Evolutionary conservation across 2,329 filamentous ascomycete species (phyloP), one percentile per base, ranked within the genome.

Genomic region (Aureobasidium musti): DNA sequence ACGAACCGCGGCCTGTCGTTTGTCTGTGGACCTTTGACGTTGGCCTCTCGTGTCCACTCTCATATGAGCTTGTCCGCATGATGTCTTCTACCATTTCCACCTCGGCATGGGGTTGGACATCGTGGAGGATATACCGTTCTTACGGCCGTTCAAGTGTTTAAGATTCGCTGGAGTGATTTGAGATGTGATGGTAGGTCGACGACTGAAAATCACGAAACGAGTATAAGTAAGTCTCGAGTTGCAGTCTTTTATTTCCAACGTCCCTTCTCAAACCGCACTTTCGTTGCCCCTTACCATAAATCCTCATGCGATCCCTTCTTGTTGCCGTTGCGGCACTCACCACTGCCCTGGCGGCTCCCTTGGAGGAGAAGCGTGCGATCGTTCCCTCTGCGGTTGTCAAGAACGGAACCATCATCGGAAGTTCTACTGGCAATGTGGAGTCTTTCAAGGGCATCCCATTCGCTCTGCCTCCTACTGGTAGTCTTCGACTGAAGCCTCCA

Each of bases 391-490:
- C 88, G 57, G 77, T 81, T 19, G 82, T 87, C 41, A 76, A 82
- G 0, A 81, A 83, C 50, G 87, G 85, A 43, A 88, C 83, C 5
- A 78, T 90, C 39, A 74, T 83, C 49, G 87, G 86, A 43, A 75
- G 74, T 66, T 77, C 70, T 67, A 73, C 76, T 2, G 72, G 74
- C 2, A 76, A 77, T 30, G 82, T 91, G 23, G 90, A 94, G 67
- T 85, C 81, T 30, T 93, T 91, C 79, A 86, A 84, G 65, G 90
- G 88, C 26, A 91, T 95, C 66, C 91, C 90, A 3, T 95, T 87
- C 73, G 90, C 90, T 2, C 81, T 91, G 68, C 83, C 89, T 1
- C 91, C 91, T 0, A 82, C 84, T 0, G 89, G 88, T 0, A 75
- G 81, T 3, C 79, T 91, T 28, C 87, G 91, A 19, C 83, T 95